phyloP scores from a whole-genome alignment of 2,329 filamentous ascomycete genomes.

The Pestalotiopsis sp. region DNA sequence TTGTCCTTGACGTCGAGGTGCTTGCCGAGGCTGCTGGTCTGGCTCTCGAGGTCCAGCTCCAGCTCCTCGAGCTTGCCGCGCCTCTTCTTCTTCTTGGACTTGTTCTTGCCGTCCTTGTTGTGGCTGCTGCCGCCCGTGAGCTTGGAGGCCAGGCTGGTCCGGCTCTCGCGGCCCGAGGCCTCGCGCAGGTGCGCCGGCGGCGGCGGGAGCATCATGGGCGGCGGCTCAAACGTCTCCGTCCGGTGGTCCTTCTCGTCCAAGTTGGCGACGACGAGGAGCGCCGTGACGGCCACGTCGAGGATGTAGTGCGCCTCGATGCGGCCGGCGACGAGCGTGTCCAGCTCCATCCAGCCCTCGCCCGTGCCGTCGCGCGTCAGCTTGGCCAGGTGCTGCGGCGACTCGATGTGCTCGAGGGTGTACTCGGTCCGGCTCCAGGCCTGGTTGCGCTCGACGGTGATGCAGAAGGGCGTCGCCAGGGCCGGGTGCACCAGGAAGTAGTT shows the following conservation, averaged over 20 bases:
- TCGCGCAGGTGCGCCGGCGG: conserved; percentile 28
- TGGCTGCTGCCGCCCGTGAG: conserved; percentile 11
- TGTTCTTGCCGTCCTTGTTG: conserved; percentile 18
- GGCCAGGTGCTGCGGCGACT: conserved; percentile 62
- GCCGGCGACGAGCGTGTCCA: conserved; percentile 62
- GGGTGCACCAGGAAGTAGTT: conserved; percentile 67
- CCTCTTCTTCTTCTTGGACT: conserved; percentile 33
- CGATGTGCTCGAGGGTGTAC: conserved; percentile 67
- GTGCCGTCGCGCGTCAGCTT: conserved; percentile 63
- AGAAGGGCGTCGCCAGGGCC: conserved; percentile 64
- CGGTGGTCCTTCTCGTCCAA: conserved; percentile 55
- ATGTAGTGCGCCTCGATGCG: conserved; percentile 64
- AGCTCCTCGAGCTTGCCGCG: conserved; percentile 55
- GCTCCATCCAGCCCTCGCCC: conserved; percentile 61
- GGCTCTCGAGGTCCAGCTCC: conserved; percentile 66
- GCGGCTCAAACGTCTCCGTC: conserved; percentile 61
- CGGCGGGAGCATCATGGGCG: conserved; percentile 41
- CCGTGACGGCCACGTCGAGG: conserved; percentile 63
- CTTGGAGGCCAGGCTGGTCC: conserved; percentile 24
- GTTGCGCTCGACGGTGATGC: conserved; percentile 59
- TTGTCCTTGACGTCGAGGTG: conserved; percentile 42
- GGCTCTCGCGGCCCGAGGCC: conserved; percentile 18
- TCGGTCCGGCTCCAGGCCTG: conserved; percentile 63
- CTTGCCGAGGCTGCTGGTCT: conserved; percentile 50
- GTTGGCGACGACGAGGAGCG: conserved; percentile 61